phyloP scores from a whole-genome alignment of 768 basidiomycete species.

The Calvatia gigantea region DNA sequence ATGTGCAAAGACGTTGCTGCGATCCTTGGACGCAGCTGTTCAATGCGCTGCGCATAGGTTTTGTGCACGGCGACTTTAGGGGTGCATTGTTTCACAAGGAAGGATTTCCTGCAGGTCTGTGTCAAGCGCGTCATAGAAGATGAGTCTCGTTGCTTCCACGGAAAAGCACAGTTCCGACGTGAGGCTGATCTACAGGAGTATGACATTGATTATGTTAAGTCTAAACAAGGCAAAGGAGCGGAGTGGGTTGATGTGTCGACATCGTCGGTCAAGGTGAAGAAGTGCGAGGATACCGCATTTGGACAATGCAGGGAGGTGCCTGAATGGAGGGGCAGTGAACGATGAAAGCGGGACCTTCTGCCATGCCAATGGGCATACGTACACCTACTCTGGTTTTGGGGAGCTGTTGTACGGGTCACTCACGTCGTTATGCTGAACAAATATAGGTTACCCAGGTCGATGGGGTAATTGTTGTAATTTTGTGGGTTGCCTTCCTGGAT shows the following conservation, averaged over 20 bases:
- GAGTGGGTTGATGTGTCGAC: slow-evolving; percentile 3
- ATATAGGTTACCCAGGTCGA: slow-evolving; percentile 8
- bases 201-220: background rate
- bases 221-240: slow-evolving; percentile 1
- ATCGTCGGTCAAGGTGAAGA: background rate
- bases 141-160: background rate
- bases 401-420: background rate
- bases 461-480: background rate
- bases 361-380: slow-evolving; percentile 2
- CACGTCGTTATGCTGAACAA: background rate
- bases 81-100: background rate
- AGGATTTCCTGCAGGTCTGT: background rate
- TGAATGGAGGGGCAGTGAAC: background rate
- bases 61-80: background rate
- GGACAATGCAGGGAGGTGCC: background rate
- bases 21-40: background rate
- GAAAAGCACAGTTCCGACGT: background rate
- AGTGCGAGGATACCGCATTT: background rate
- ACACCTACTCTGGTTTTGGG: slow-evolving; percentile 7
- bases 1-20: background rate
- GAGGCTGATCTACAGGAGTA: background rate
- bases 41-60: slow-evolving; percentile 1
- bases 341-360: background rate
- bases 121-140: background rate
- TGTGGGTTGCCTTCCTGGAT: background rate